These are phyloP conservation scores for Kwoniella shandongensis DNA, from an alignment of 768 basidiomycete genomes.

Conservation along the genomic window DNA sequence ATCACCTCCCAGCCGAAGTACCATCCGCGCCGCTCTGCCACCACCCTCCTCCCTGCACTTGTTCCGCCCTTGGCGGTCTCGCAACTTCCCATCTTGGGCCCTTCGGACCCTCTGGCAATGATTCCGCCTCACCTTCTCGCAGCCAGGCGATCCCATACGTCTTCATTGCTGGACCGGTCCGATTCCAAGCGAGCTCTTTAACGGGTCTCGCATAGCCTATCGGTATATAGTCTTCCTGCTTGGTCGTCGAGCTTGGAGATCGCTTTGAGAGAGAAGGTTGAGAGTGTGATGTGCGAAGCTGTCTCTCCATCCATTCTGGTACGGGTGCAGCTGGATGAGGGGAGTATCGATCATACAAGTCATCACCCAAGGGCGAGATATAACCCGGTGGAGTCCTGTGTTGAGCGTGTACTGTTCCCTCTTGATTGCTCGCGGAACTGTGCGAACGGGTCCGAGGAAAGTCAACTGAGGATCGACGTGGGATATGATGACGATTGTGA, in stretches of 20 bases:
- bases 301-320: conserved; percentile 2
- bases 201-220: conserved; percentile 36
- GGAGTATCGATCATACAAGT: conserved; percentile 33
- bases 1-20: too few relatives aligned
- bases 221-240: conserved; percentile 26
- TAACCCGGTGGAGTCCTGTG: conserved; percentile 16
- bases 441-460: too few relatives aligned
- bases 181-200: conserved; percentile 27
- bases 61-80: conserved; percentile 32
- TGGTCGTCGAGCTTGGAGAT: not conserved
- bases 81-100: conserved; percentile 41
- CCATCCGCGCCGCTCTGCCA: conserved; percentile 5
- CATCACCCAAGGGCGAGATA: conserved; percentile 20
- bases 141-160: conserved; percentile 44
- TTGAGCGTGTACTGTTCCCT: too few relatives aligned
- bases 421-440: too few relatives aligned
- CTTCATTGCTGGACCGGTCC: conserved; percentile 43
- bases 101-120: conserved; percentile 23
- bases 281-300: not conserved
- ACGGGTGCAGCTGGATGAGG: conserved; percentile 35
- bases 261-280: not conserved
- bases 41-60: conserved; percentile 3
- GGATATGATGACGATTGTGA: too few relatives aligned
- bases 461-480: too few relatives aligned
- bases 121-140: conserved; percentile 11